Evolutionary conservation across 148 eudicot genomes (phyloP), one percentile per base, ranked within the genome.

Genomic region (Rhododendron vialii): DNA sequence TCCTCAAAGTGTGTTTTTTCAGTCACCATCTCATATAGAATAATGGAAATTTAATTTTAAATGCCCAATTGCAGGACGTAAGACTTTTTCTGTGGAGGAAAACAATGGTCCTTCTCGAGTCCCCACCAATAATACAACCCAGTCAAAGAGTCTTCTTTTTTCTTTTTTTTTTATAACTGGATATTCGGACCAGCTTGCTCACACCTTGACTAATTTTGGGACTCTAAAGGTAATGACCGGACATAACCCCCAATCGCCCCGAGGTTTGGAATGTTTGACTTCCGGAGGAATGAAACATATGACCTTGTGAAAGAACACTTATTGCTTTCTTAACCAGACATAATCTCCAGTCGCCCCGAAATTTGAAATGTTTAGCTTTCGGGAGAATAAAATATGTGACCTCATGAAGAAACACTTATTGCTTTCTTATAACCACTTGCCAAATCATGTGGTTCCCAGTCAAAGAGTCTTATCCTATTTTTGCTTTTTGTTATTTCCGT

Each of bases 51-150:
- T 13, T 5, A 33, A 35, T 73, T 30, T 30, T 18, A 38, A 41
- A 36, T 43, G 24, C 5, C 26, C 2, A 77, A 2, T 78, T 78
- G 51, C 36, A 33, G 69, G 28, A 20, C 41, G 36, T 30, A 55
- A 17, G 28, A 5, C n/a, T 1, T 5, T 81, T 53, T 33, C 45
- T 35, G 2, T 12, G 38, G 65, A 41, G 7, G 0, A 7, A 20
- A 43, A 83, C 5, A 63, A 7, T 78, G 24, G 76, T 41, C 13
- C 7, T 38, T 28, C 55, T 63, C 6, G 43, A 41, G 77, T 41
- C 84, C 84, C 77, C 76, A 61, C 65, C 84, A 83, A 83, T 83
- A 65, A 65, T 83, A n/a, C 55, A 65, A 43, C 55, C n/a, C 6
- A 24, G 59, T 35, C 30, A 24, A 71, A 59, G 6, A 5, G 6